phyloP scores from a whole-genome alignment of 2,329 filamentous ascomycete species.

The Aspergillus carbonarius region DNA sequence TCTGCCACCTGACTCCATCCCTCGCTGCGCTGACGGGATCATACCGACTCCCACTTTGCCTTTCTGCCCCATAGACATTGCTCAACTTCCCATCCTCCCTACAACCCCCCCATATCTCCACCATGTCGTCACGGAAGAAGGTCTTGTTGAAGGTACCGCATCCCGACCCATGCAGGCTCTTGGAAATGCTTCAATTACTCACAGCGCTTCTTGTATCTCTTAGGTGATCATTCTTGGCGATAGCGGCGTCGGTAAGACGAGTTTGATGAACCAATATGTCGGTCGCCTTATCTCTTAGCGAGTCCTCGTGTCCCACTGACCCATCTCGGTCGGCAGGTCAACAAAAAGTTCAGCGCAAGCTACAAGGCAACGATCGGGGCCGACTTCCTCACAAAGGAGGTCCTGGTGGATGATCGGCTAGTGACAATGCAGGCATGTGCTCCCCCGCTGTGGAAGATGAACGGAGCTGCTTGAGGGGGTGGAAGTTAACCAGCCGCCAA shows the following conservation, averaged over 20 bases:
- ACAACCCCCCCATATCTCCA: slow-evolving; percentile 6
- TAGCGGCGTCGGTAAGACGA: slow-evolving; percentile 98
- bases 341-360: slow-evolving; percentile 99
- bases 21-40: not conserved
- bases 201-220: slow-evolving; percentile 6
- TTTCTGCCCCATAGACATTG: not conserved
- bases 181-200: slow-evolving; percentile 6
- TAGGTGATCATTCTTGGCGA: slow-evolving; percentile 99
- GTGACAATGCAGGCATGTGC: slow-evolving; percentile 90
- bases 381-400: slow-evolving; percentile 97
- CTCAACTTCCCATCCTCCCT: slow-evolving; percentile 4
- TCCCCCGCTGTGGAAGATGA: not conserved
- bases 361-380: slow-evolving; percentile 99
- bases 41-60: not conserved
- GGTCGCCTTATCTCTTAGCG: slow-evolving; percentile 35
- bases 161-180: not conserved
- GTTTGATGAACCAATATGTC: slow-evolving; percentile 99
- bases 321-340: slow-evolving; percentile 65
- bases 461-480: not conserved
- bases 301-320: slow-evolving; percentile 17
- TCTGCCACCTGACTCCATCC: not conserved
- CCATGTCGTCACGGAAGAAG: slow-evolving; percentile 83
- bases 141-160: slow-evolving; percentile 75
- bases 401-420: slow-evolving; percentile 91
- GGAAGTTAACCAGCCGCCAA: slow-evolving; percentile 7